Evolutionary conservation across 352 stramenopile genomes (phyloP), one percentile per base, ranked within the genome.

Genomic region (Aphanomyces euteiches): DNA sequence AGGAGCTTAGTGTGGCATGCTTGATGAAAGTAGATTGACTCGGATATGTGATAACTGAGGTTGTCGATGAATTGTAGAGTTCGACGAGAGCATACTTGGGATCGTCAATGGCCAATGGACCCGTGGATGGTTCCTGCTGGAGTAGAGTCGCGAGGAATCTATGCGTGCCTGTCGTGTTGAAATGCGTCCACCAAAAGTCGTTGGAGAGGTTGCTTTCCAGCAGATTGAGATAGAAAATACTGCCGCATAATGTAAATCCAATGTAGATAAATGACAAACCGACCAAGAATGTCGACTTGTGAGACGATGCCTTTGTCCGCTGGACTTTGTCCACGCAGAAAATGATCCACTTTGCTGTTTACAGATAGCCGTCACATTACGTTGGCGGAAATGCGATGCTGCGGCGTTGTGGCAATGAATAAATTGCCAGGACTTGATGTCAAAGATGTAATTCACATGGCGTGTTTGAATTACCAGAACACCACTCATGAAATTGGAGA

Each of bases 161-260:
- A 4, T 67, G 59, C 12, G 5, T 21, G 15, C 59, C 59, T 28
- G 15, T 56, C 7, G 41, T 58, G 19, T 67, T 67, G n/a, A 67
- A 67, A 36, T 28, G 19, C 19, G 59, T 39, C 59, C 59, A 67
- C 59, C 59, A 67, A 67, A 67, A 67, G 21, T 67, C 59, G 36
- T 67, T 67, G 5, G 47, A 17, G 1, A 67, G 7, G 40, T 7
- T 15, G 3, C 7, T 57, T 15, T n/a, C 1, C 7, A 39, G 43
- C 19, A 67, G 13, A 6, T 21, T 28, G 19, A 67, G 28, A n/a
- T 56, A 67, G 21, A 39, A 34, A 15, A 56, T 17, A n/a, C 59
- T 67, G n/a, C 59, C 59, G 28, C 28, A 2, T 2, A 28, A 28
- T 2, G 28, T 28, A 28, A 28, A 28, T 28, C 28, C 28, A 28